Evolutionary conservation across 345 rosid species (phyloP).

Genomic region (Salix brachista): DNA sequence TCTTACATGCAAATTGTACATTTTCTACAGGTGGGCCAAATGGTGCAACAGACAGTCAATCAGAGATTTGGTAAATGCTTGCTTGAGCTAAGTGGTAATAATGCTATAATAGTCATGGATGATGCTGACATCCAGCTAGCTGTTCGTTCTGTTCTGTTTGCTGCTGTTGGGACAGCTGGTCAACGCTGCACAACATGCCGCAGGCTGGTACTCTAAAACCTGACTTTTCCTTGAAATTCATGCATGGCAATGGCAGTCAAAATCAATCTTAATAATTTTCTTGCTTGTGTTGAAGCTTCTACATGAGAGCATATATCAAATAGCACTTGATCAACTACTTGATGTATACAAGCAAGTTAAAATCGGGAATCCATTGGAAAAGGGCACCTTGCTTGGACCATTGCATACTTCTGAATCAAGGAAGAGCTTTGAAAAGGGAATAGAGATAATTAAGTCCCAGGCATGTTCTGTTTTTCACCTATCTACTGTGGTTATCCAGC

Average conservation of each 20-base stretch:
- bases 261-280: slow-evolving; percentile 6
- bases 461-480: slow-evolving; percentile 33
- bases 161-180: slow-evolving; percentile 98
- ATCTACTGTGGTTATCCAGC: background rate
- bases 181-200: slow-evolving; percentile 99
- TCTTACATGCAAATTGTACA: background rate
- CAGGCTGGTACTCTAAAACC: slow-evolving; percentile 63
- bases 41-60: slow-evolving; percentile 75
- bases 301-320: slow-evolving; percentile 76
- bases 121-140: slow-evolving; percentile 87
- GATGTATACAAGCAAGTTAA: slow-evolving; percentile 81
- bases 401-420: slow-evolving; percentile 70
- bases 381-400: slow-evolving; percentile 83
- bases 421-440: slow-evolving; percentile 76
- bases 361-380: slow-evolving; percentile 84
- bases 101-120: slow-evolving; percentile 89
- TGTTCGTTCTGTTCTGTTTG: slow-evolving; percentile 79
- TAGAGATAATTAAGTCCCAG: slow-evolving; percentile 81
- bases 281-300: slow-evolving; percentile 56
- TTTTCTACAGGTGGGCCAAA: slow-evolving; percentile 62
- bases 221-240: slow-evolving; percentile 14
- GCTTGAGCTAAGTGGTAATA: slow-evolving; percentile 95
- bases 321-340: slow-evolving; percentile 65
- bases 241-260: background rate
- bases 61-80: slow-evolving; percentile 85